phyloP scores from a whole-genome alignment of 1,284 basidiomycete species.

The Microbotryum intermedium region DNA sequence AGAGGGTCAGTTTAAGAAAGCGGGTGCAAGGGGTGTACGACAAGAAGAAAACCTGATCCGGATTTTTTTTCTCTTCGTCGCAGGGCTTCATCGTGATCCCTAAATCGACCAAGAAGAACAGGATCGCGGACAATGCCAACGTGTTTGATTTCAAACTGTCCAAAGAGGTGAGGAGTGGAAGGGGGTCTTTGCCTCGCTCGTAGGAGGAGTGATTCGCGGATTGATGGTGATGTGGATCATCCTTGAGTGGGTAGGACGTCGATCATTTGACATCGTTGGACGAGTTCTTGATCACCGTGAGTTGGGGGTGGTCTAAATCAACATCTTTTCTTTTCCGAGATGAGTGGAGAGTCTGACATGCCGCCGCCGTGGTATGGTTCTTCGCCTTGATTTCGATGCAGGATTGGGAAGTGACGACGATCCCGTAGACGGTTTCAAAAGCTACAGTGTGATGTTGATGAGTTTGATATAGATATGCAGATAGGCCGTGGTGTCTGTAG shows the following conservation, averaged over 20 bases:
- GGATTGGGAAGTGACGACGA: constrained; percentile 23
- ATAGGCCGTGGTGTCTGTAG: no score
- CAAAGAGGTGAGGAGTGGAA: constrained; percentile 51
- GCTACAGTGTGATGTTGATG: not conserved
- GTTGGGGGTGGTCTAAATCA: not conserved
- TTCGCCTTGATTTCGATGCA: not conserved
- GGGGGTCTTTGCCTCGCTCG: not conserved
- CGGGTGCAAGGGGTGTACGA: not conserved
- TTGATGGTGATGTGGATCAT: no score
- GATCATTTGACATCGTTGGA: constrained; percentile 16
- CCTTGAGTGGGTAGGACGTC: not conserved
- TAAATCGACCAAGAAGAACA: constrained; percentile 56
- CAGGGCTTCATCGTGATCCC: constrained; percentile 53
- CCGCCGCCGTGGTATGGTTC: no score
- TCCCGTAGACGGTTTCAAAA: constrained; percentile 3
- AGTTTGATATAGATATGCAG: no score
- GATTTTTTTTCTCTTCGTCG: not conserved
- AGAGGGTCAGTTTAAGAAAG: constrained; percentile 50
- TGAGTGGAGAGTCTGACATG: no score
- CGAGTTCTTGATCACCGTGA: constrained; percentile 21
- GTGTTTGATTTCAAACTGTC: constrained; percentile 62
- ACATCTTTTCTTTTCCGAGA: no score
- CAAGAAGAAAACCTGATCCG: not conserved
- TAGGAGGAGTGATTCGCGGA: no score
- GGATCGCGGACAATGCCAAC: constrained; percentile 60